These are phyloP conservation scores for Xylariaceae sp. DNA, from an alignment of 2,329 filamentous ascomycete genomes.

Conservation along the genomic window DNA sequence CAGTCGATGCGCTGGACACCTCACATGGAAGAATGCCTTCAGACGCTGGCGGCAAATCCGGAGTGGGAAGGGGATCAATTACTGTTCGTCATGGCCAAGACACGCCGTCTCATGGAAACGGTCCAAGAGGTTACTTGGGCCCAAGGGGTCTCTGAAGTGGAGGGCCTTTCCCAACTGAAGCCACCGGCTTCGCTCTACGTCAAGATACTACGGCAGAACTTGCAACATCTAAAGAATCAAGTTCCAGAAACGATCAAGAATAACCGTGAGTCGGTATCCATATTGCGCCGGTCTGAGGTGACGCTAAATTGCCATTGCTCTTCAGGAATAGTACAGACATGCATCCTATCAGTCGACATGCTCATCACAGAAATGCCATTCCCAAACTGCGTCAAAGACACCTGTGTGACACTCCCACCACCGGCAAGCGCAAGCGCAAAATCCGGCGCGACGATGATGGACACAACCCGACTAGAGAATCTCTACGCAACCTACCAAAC, in stretches of 20 bases:
- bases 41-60: slow-evolving; percentile 39
- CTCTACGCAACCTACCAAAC: slow-evolving; percentile 22
- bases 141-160: slow-evolving; percentile 1
- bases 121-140: slow-evolving; percentile 19
- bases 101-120: slow-evolving; percentile 23
- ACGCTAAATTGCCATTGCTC: not conserved
- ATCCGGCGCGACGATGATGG: slow-evolving; percentile 6
- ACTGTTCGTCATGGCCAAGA: slow-evolving; percentile 34
- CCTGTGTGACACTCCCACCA: not conserved
- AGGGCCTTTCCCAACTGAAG: slow-evolving; percentile 6
- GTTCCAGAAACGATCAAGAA: slow-evolving; percentile 23
- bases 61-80: slow-evolving; percentile 48
- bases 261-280: slow-evolving; percentile 26
- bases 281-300: not conserved
- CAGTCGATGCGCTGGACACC: slow-evolving; percentile 49
- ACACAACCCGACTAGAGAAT: slow-evolving; percentile 19
- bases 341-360: slow-evolving; percentile 35
- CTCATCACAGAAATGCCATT: slow-evolving; percentile 35
- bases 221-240: slow-evolving; percentile 23
- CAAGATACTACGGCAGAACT: slow-evolving; percentile 25
- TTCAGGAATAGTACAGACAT: slow-evolving; percentile 33
- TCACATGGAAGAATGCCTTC: slow-evolving; percentile 55
- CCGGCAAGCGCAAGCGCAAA: not conserved
- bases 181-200: slow-evolving; percentile 25
- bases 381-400: slow-evolving; percentile 11